A percentile compares a stretch with the other conserved stretches of the same genome.
phyloP scores from a whole-genome alignment of 805 yeast genomes.

The Maudiozyma serrabonitensis region DNA sequence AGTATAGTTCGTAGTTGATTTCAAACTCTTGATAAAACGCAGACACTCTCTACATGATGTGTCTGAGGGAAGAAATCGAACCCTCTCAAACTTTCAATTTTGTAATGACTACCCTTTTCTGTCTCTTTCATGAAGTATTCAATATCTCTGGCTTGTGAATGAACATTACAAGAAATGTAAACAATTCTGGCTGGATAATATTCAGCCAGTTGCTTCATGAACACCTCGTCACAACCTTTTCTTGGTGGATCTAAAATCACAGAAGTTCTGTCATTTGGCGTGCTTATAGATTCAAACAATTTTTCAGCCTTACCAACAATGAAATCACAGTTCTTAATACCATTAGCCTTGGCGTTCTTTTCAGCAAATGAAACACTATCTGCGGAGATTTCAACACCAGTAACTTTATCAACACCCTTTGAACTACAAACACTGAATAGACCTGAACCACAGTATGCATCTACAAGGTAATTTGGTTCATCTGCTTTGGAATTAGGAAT shows the following conservation, averaged over 20 bases:
- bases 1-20: not conserved
- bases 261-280: conserved; percentile 69
- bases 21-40: conserved; percentile 42
- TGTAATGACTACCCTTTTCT: conserved; percentile 49
- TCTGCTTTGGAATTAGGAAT: conserved; percentile 34
- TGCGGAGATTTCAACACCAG: conserved; percentile 90
- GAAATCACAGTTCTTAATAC: conserved; percentile 69
- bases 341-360: conserved; percentile 67
- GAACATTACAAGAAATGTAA: conserved; percentile 96
- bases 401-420: conserved; percentile 65
- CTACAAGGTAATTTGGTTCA: conserved; percentile 64
- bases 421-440: conserved; percentile 83
- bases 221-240: conserved; percentile 88
- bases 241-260: conserved; percentile 95
- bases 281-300: conserved; percentile 68
- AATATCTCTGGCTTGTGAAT: conserved; percentile 91
- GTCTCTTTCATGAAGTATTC: conserved; percentile 70
- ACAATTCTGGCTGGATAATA: conserved; percentile 81
- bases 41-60: conserved; percentile 84
- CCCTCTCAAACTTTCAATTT: conserved; percentile 77
- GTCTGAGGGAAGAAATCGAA: conserved; percentile 97
- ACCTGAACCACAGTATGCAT: conserved; percentile 96
- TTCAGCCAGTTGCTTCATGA: conserved; percentile 73
- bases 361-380: conserved; percentile 85
- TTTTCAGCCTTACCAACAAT: conserved; percentile 89